Evolutionary conservation across 1,284 basidiomycete species (phyloP), one percentile per base, ranked within the genome.

Genomic region (Limonomyces culmigenus): DNA sequence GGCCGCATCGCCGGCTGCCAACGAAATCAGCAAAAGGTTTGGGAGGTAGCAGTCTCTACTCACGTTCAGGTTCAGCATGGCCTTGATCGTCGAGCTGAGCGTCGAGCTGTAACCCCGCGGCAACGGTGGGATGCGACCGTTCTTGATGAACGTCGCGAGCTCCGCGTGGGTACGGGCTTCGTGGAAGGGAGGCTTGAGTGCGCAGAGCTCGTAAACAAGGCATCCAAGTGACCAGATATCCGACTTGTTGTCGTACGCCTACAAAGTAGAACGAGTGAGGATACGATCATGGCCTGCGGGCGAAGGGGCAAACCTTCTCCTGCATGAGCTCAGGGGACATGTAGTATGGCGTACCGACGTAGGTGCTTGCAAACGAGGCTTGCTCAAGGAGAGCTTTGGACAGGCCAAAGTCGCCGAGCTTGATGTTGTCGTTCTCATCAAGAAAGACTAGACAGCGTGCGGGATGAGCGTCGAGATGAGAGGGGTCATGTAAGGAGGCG

Each of bases 191-290:
- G 87, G 88, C 45, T 81, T 80, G 36, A 88, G 65, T 0, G 92
- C 87, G 47, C 92, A 96, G 35, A 97, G 70, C 58, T 97, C 92
- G 53, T 86, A 97, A 27, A 96, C 86, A 29, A 97, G 66, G 55
- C 93, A 98, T 1, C 92, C 93, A 23, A 97, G 67, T 10, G 88
- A 92, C 93, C 93, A 98, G 35, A 98, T 95, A 50, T 98, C 92
- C 1, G 86, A 91, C 59, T 96, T 97, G 15, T 85, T 83, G 58
- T 97, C 93, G 56, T 98, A 98, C 4, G 84, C 75, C 51, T 87
- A 89, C 49, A 95, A 91, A 27, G 23, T 8, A n/a, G n/a, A n/a
- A 27, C 8, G 23, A 27, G 23, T 27, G 8, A 27, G 23, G 8
- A 27, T 27, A 27, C 8, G 23, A 8, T 27, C 8, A 27, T 8